These are phyloP conservation scores for Dipodascus albidus DNA, from an alignment of 805 yeast species.

Conservation along the genomic window DNA sequence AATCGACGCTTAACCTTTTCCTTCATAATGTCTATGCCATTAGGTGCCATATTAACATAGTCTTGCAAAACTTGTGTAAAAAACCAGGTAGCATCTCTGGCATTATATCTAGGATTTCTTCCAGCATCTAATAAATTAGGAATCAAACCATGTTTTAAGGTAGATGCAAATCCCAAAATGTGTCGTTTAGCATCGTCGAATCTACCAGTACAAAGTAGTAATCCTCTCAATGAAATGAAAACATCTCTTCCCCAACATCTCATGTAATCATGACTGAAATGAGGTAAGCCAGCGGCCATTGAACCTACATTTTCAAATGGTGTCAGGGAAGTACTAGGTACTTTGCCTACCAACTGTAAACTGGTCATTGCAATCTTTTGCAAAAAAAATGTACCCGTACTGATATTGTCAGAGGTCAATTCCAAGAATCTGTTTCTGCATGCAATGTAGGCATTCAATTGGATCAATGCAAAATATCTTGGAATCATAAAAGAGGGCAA, in stretches of 20 bases:
- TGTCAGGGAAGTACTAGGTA: constrained; percentile 62
- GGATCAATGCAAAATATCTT: constrained; percentile 71
- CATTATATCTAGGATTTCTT: constrained; percentile 85
- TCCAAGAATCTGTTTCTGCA: constrained; percentile 56
- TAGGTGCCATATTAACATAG: constrained; percentile 54
- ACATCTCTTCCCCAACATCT: constrained; percentile 99
- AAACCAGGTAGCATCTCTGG: constrained; percentile 97
- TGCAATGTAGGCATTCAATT: constrained; percentile 78
- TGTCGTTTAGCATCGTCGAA: constrained; percentile 70
- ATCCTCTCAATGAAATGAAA: constrained; percentile 76
- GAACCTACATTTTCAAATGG: constrained; percentile 54
- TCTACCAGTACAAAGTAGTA: constrained; percentile 67
- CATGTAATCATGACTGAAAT: constrained; percentile 83
- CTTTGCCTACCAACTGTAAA: constrained; percentile 71
- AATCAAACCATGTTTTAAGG: constrained; percentile 88
- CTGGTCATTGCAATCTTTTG: constrained; percentile 73
- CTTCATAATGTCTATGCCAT: constrained; percentile 54
- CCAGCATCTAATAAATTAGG: constrained; percentile 92
- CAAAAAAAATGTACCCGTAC: constrained; percentile 56
- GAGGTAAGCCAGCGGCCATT: constrained; percentile 95
- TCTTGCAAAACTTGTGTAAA: constrained; percentile 83
- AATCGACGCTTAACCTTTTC: constrained; percentile 72
- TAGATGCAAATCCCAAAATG: constrained; percentile 77
- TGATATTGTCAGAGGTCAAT: constrained; percentile 42
- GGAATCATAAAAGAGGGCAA: constrained; percentile 80